Conservation (phyloP, 2,329 filamentous ascomycete genomes). For the Xylariaceae sp. region DNA sequence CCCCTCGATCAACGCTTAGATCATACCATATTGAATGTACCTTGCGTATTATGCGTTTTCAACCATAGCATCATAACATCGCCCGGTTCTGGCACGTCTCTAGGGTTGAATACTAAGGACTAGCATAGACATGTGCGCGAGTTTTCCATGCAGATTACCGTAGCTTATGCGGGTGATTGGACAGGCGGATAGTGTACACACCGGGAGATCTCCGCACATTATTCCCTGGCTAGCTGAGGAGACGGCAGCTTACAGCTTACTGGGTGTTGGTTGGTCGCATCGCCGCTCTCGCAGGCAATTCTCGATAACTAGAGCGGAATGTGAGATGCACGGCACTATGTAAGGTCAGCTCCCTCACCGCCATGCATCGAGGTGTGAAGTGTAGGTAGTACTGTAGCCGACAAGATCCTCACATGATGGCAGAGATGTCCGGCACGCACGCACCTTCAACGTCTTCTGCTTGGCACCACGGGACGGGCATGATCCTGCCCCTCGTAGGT, state of each 20-base stretch:
- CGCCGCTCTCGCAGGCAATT: constrained; percentile 8
- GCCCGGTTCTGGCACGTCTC: neutral
- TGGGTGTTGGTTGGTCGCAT: constrained; percentile 13
- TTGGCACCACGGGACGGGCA: constrained; percentile 13
- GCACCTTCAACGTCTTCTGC: constrained; percentile 2
- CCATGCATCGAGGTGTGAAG: constrained; percentile 14
- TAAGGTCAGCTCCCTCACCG: constrained; percentile 18
- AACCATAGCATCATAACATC: neutral
- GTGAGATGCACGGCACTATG: neutral
- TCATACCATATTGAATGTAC: neutral
- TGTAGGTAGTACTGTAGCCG: neutral
- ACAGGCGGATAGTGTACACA: constrained; percentile 17
- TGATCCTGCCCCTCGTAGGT: constrained; percentile 10
- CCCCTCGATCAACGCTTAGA: neutral
- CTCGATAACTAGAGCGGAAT: constrained; percentile 2
- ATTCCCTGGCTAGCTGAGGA: constrained; percentile 1
- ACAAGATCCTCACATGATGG: constrained; percentile 4
- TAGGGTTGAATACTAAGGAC: neutral
- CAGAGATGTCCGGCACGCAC: constrained; percentile 6
- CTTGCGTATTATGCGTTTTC: neutral
- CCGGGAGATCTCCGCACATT: constrained; percentile 24
- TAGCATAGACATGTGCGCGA: neutral
- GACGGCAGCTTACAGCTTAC: constrained; percentile 5
- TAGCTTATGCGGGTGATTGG: constrained; percentile 21
- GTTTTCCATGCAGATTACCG: constrained; percentile 9